phyloP scores from a whole-genome alignment of 2,329 filamentous ascomycete genomes.

The Colletotrichum sansevieriae region DNA sequence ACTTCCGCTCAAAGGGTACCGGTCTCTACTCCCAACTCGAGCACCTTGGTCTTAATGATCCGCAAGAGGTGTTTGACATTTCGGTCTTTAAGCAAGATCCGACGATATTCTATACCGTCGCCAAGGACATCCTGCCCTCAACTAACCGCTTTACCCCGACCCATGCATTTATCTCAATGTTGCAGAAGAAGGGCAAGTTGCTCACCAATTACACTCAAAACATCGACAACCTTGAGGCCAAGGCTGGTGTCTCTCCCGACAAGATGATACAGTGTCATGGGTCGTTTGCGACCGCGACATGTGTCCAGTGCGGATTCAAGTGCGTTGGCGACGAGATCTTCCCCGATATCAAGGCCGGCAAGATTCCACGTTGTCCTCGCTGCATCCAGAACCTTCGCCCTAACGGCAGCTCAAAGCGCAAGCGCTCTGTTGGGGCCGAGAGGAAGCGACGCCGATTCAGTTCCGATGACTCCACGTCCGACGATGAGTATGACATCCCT shows the following conservation, averaged over 20 bases:
- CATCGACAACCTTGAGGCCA: constrained; percentile 94
- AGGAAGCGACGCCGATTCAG: constrained; percentile 55
- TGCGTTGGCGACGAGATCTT: constrained; percentile 84
- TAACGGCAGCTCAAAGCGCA: constrained; percentile 51
- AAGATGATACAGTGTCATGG: constrained; percentile 97
- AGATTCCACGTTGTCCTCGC: constrained; percentile 81
- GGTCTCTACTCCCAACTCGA: constrained; percentile 90
- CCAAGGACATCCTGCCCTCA: constrained; percentile 88
- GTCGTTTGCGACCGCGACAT: constrained; percentile 92
- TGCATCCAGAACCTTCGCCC: constrained; percentile 71
- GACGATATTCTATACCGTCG: constrained; percentile 89
- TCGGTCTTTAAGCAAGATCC: constrained; percentile 88
- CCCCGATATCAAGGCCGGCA: constrained; percentile 79
- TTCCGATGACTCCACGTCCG: constrained; percentile 55
- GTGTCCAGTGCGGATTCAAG: constrained; percentile 82
- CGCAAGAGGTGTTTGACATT: constrained; percentile 97
- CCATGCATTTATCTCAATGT: constrained; percentile 90
- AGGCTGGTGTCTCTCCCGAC: constrained; percentile 83
- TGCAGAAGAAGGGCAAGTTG: constrained; percentile 89
- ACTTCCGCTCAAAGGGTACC: constrained; percentile 94
- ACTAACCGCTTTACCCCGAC: constrained; percentile 88
- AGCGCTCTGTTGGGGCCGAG: constrained; percentile 55
- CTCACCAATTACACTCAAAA: constrained; percentile 99
- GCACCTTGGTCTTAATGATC: constrained; percentile 82
- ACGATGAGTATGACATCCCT: constrained; percentile 68